A percentile compares a stretch with the other conserved stretches of the same genome.
Evolutionary conservation across 2,329 filamentous ascomycete genomes (phyloP).

Genomic region (Aspergillus tanneri): DNA sequence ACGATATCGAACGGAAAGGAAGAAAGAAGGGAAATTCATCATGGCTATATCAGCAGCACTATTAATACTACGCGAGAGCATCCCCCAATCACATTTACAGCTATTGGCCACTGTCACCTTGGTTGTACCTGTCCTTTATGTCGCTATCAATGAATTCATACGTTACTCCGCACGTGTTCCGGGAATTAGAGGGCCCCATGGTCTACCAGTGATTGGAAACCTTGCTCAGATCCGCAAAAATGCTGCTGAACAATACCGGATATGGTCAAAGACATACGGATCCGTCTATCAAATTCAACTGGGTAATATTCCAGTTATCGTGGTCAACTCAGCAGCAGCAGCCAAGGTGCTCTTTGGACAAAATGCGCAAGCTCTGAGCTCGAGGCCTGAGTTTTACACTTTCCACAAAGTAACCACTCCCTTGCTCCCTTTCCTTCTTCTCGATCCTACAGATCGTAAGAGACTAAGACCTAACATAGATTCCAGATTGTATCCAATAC

Average conservation of each 20-base stretch:
- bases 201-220: constrained; percentile 57
- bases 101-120: constrained; percentile 21
- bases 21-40: constrained; percentile 1
- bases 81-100: constrained; percentile 22
- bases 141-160: constrained; percentile 52
- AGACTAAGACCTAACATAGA: not conserved
- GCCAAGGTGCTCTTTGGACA: constrained; percentile 54
- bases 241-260: constrained; percentile 57
- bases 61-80: constrained; percentile 20
- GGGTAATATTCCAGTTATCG: constrained; percentile 57
- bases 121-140: constrained; percentile 44
- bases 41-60: constrained; percentile 32
- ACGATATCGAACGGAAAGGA: not conserved
- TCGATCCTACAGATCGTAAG: not conserved
- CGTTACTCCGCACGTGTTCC: constrained; percentile 47
- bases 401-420: constrained; percentile 53
- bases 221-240: constrained; percentile 56
- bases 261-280: constrained; percentile 53
- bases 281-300: constrained; percentile 59
- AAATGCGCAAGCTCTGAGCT: constrained; percentile 56
- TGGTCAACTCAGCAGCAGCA: constrained; percentile 56
- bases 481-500: constrained; percentile 61
- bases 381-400: constrained; percentile 58
- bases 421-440: not conserved
- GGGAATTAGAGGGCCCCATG: constrained; percentile 50